These are phyloP conservation scores for Saccharomycopsis guyanensis DNA, from an alignment of 805 yeast species.

Conservation along the genomic window DNA sequence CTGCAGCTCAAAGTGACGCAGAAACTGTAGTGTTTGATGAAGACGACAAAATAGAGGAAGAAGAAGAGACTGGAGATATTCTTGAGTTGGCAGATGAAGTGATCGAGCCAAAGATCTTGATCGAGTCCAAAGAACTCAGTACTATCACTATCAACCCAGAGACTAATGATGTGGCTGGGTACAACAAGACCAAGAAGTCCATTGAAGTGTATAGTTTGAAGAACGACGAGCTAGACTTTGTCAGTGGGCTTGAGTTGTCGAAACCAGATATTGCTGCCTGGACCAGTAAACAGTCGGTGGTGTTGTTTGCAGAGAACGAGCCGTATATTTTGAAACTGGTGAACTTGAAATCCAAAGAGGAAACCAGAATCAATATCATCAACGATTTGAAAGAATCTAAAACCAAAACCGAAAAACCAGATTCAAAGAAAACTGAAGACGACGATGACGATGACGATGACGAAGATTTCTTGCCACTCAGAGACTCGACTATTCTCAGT, in stretches of 20 bases:
- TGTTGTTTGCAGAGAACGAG: constrained; percentile 13
- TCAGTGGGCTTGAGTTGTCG: neutral
- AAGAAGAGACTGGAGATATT: constrained; percentile 4
- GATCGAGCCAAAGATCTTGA: neutral
- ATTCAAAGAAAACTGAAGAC: neutral
- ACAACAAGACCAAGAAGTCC: neutral
- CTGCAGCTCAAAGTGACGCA: neutral
- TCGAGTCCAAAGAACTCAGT: neutral
- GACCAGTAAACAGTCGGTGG: constrained; percentile 7
- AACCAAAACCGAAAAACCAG: neutral
- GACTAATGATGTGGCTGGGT: constrained; percentile 2
- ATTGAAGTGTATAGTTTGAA: neutral
- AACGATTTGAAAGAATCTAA: constrained; percentile 11
- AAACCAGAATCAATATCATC: constrained; percentile 13
- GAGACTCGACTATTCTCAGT: constrained; percentile 17
- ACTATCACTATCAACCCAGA: neutral
- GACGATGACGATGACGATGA: constrained; percentile 19
- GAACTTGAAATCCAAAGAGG: constrained; percentile 6
- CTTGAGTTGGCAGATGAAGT: neutral
- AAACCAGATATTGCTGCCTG: constrained; percentile 4
- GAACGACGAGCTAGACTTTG: constrained; percentile 2
- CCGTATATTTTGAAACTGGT: constrained; percentile 10
- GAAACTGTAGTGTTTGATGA: neutral
- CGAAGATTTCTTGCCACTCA: constrained; percentile 16
- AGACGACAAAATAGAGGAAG: neutral